These are phyloP conservation scores for Camellia granthamiana DNA, from an alignment of 148 eudicot species.

Conservation along the genomic window DNA sequence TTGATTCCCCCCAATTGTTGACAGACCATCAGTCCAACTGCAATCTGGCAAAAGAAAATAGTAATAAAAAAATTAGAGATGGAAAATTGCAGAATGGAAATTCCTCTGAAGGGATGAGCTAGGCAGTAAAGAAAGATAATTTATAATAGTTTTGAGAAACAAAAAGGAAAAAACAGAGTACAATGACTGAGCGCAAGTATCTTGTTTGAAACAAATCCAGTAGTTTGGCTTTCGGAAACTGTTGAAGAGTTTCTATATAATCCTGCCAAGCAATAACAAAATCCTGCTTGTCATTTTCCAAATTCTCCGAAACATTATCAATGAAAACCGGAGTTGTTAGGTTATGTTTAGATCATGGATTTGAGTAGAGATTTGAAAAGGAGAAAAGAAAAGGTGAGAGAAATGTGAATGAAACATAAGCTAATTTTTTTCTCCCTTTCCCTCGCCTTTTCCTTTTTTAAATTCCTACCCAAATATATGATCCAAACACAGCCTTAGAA, in stretches of 20 bases:
- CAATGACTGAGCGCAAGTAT: conserved; percentile 64
- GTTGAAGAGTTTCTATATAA: conserved; percentile 57
- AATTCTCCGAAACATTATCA: background rate
- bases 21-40: conserved; percentile 82
- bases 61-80: background rate
- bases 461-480: too few relatives aligned
- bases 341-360: background rate
- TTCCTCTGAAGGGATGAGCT: background rate
- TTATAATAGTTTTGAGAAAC: background rate
- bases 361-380: background rate
- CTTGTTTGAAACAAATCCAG: conserved; percentile 74
- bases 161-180: conserved; percentile 26
- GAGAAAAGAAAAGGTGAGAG: too few relatives aligned
- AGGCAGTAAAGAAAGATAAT: background rate
- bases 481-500: too few relatives aligned
- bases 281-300: background rate
- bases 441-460: too few relatives aligned
- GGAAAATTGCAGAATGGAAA: background rate
- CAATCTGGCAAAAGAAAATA: conserved; percentile 45
- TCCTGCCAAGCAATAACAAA: conserved; percentile 37
- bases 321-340: background rate
- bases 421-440: too few relatives aligned
- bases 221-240: conserved; percentile 66
- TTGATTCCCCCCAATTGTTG: conserved; percentile 94
- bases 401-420: too few relatives aligned